These are phyloP conservation scores for Dionaea muscipula DNA, from an alignment of 179 eudicot species.

Conservation along the genomic window DNA sequence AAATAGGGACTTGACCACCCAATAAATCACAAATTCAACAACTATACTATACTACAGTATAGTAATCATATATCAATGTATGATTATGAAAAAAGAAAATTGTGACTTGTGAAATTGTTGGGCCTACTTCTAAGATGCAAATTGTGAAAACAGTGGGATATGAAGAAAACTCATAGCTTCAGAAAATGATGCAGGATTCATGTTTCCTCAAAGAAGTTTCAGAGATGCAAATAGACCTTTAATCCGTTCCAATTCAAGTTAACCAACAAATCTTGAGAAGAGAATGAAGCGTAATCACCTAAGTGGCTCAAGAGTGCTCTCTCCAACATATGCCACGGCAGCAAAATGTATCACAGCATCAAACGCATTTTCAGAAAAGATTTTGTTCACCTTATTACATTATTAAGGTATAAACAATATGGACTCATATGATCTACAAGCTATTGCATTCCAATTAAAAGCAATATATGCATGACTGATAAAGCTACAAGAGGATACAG, in stretches of 20 bases:
- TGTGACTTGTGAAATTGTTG: too few species aligned
- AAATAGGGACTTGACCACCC: too few species aligned
- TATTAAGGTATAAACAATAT: conserved; percentile 20
- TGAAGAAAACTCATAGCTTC: neutral
- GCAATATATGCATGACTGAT: neutral
- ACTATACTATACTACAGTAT: too few species aligned
- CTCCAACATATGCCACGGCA: conserved; percentile 94
- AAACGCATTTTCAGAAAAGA: conserved; percentile 74
- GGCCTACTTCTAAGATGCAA: too few species aligned
- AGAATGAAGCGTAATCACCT: conserved; percentile 24
- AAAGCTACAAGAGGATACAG: conserved; percentile 45
- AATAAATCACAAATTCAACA: too few species aligned
- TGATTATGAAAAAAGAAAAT: too few species aligned
- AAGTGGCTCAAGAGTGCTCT: conserved; percentile 81
- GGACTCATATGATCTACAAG: neutral
- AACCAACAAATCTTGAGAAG: neutral
- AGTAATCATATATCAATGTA: too few species aligned
- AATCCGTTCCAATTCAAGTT: neutral
- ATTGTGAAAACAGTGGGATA: too few species aligned
- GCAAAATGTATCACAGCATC: conserved; percentile 95
- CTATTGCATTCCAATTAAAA: neutral
- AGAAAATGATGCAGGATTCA: neutral
- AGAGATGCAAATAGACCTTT: neutral
- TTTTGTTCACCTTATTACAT: conserved; percentile 45
- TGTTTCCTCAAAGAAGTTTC: neutral